A percentile compares a stretch with the other conserved stretches of the same genome.
Conservation (phyloP, 768 basidiomycete species). For the Harrya chromipes region DNA sequence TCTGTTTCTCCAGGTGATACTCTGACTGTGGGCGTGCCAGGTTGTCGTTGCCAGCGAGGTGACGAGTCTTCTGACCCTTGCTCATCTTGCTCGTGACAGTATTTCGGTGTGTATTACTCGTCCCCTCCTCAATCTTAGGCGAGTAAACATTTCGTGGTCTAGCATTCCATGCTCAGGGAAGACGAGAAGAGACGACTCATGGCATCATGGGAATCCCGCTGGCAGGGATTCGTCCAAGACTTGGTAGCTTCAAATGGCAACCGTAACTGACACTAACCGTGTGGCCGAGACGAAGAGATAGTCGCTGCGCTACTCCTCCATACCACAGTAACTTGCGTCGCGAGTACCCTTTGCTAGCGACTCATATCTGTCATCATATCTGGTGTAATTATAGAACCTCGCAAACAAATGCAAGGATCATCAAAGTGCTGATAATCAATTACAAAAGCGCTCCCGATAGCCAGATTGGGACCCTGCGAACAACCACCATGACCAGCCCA, state of each 20-base stretch:
- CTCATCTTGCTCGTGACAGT: slow-evolving; percentile 63
- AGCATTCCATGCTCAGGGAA: slow-evolving; percentile 52
- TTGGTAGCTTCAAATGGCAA: slow-evolving; percentile 17
- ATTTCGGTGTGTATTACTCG: slow-evolving; percentile 42
- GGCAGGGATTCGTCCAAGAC: slow-evolving; percentile 45
- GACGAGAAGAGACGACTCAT: slow-evolving; percentile 46
- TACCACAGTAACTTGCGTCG: too few species aligned
- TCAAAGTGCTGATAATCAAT: too few species aligned
- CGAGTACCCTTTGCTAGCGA: too few species aligned
- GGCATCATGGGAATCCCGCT: slow-evolving; percentile 44
- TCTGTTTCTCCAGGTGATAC: background rate
- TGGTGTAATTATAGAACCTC: too few species aligned
- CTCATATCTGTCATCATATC: too few species aligned
- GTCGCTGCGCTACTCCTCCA: background rate
- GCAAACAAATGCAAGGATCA: too few species aligned
- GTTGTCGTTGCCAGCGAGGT: slow-evolving; percentile 69
- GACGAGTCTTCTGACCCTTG: slow-evolving; percentile 59
- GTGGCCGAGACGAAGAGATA: too few species aligned
- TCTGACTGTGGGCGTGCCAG: slow-evolving; percentile 25
- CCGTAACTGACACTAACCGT: background rate
- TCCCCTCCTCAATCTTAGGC: background rate
- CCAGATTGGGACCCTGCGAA: background rate
- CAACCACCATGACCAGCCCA: slow-evolving; percentile 6
- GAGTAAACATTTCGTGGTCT: slow-evolving; percentile 1
- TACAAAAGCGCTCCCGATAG: too few species aligned